Percentiles rank a stretch among this genome's conserved stretches.
Conservation (phyloP, 129 eudicot species). For the Rutidosis leptorrhynchoides region DNA sequence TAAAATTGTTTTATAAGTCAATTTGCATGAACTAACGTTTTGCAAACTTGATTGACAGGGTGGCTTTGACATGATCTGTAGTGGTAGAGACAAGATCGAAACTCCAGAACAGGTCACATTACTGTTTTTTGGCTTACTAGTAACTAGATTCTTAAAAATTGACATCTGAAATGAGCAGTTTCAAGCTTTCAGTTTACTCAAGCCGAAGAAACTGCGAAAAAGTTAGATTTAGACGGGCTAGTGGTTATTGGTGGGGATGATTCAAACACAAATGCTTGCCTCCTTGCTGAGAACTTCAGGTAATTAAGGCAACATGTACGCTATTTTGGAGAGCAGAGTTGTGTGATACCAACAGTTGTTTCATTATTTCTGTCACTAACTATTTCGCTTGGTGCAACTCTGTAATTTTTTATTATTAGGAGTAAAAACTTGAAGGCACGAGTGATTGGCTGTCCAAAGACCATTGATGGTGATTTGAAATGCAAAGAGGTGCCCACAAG, state of each 20-base stretch:
- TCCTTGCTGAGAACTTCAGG: constrained; percentile 96
- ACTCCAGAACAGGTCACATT: constrained; percentile 78
- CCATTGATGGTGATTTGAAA: constrained; percentile 98
- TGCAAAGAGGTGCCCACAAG: constrained; percentile 96
- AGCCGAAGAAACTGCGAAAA: constrained; percentile 87
- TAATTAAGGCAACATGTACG: too few relatives aligned
- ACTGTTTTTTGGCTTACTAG: too few relatives aligned
- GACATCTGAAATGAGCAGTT: background rate
- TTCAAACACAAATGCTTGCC: constrained; percentile 98
- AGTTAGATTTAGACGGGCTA: constrained; percentile 95
- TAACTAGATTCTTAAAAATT: too few relatives aligned
- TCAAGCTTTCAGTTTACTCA: constrained; percentile 75
- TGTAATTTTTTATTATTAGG: too few relatives aligned
- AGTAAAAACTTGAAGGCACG: constrained; percentile 78
- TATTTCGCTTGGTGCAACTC: too few relatives aligned
- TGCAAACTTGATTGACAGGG: too few relatives aligned
- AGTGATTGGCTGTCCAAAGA: constrained; percentile 97
- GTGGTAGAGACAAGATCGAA: constrained; percentile 97
- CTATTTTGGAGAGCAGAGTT: too few relatives aligned
- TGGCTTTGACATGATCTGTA: constrained; percentile 89
- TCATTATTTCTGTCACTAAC: too few relatives aligned
- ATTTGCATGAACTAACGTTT: too few relatives aligned
- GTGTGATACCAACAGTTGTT: too few relatives aligned
- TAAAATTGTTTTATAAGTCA: too few relatives aligned
- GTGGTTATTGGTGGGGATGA: constrained; percentile 99